Evolutionary conservation across 257 asterid species (phyloP).

Genomic region (Forsythia suspensa): DNA sequence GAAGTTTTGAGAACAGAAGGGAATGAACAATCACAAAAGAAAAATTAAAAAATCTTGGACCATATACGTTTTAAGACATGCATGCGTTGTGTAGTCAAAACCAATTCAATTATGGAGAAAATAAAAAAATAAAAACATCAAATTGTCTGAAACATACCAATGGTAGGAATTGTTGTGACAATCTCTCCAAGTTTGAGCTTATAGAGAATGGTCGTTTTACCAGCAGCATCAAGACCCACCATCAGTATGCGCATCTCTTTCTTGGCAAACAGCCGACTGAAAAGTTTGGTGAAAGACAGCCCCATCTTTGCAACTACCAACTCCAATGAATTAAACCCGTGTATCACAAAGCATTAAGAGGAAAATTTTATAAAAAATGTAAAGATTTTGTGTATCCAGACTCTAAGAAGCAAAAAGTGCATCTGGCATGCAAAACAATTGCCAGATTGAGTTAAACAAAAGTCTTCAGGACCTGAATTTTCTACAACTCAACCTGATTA

Average conservation of each 20-base stretch:
- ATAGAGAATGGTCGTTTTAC: constrained; percentile 53
- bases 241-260: constrained; percentile 53
- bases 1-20: not conserved
- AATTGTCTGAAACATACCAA: constrained; percentile 28
- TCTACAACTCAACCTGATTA: not conserved
- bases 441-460: not conserved
- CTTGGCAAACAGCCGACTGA: constrained; percentile 53
- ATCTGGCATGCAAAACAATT: not conserved
- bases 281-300: constrained; percentile 46
- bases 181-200: constrained; percentile 55
- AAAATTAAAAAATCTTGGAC: not conserved
- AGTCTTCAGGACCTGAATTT: not conserved
- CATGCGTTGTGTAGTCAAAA: not conserved
- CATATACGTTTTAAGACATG: not conserved
- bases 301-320: constrained; percentile 43
- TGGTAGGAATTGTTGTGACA: constrained; percentile 54
- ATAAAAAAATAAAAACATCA: not conserved
- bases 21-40: not conserved
- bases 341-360: not conserved
- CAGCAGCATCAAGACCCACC: constrained; percentile 58
- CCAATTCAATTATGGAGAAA: not conserved
- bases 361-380: not conserved
- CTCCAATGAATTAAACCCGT: not conserved
- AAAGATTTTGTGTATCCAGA: not conserved
- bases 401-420: not conserved